Percentiles rank a stretch among this genome's conserved stretches.
Conservation (phyloP, 768 basidiomycete genomes). For the Chalciporus chontae region DNA sequence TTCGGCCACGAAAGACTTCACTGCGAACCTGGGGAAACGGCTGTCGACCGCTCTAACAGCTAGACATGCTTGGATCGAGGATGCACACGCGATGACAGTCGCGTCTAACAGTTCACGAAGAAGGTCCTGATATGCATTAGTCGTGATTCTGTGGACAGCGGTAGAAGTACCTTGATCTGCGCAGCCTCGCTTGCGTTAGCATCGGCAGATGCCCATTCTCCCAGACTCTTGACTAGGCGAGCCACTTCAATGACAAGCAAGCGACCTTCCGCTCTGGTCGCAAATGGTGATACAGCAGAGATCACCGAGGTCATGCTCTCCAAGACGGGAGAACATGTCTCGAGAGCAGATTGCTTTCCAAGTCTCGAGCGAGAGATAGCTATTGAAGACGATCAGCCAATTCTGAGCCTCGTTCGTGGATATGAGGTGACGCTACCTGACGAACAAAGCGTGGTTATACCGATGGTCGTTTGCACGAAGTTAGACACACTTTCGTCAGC, state of each 20-base stretch:
- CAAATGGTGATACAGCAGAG: constrained; percentile 12
- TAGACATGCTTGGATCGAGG: constrained; percentile 40
- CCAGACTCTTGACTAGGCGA: constrained; percentile 12
- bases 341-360: constrained; percentile 22
- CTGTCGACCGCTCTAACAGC: constrained; percentile 45
- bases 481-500: constrained; percentile 9
- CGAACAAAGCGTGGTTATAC: constrained; percentile 17
- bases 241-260: constrained; percentile 17
- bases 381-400: constrained; percentile 7
- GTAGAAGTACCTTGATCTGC: constrained; percentile 16
- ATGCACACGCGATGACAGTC: constrained; percentile 33
- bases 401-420: neutral
- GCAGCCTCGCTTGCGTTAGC: neutral
- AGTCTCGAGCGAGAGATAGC: constrained; percentile 24
- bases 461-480: constrained; percentile 12
- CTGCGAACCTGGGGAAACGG: constrained; percentile 43
- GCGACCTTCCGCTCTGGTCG: constrained; percentile 17
- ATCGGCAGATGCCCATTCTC: constrained; percentile 13
- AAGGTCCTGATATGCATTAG: constrained; percentile 21
- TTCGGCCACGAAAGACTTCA: constrained; percentile 28
- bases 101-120: constrained; percentile 34
- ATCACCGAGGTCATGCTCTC: constrained; percentile 11
- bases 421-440: constrained; percentile 16
- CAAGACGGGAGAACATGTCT: constrained; percentile 21
- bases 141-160: neutral